Evolutionary conservation across 106 monocot genomes (phyloP).

Genomic region (Xerophyta viscosa): DNA sequence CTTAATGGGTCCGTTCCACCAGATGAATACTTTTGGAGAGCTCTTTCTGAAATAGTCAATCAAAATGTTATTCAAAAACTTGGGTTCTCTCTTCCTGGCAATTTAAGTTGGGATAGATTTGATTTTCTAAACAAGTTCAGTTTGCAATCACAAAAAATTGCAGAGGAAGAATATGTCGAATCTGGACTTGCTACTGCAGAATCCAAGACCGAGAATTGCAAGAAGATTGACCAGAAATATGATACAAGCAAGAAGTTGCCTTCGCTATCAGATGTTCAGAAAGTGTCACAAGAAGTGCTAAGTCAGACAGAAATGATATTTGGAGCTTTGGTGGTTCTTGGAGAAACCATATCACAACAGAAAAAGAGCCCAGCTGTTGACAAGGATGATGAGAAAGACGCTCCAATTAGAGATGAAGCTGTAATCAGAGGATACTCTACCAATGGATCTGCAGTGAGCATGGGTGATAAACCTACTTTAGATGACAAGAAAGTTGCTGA

Average conservation of each 20-base stretch:
- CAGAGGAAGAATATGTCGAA: slow-evolving; percentile 72
- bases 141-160: slow-evolving; percentile 44
- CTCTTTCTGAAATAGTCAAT: slow-evolving; percentile 35
- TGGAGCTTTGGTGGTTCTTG: slow-evolving; percentile 69
- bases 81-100: slow-evolving; percentile 69
- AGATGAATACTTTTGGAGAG: slow-evolving; percentile 66
- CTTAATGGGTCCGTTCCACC: slow-evolving; percentile 14
- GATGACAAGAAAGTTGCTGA: slow-evolving; percentile 42
- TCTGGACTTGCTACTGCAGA: slow-evolving; percentile 69
- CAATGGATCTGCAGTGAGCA: slow-evolving; percentile 9
- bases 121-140: slow-evolving; percentile 53
- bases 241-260: slow-evolving; percentile 7
- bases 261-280: slow-evolving; percentile 52
- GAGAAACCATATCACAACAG: slow-evolving; percentile 41
- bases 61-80: slow-evolving; percentile 45
- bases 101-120: slow-evolving; percentile 44
- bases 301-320: slow-evolving; percentile 78
- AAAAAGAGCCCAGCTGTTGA: slow-evolving; percentile 13
- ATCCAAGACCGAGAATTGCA: slow-evolving; percentile 15
- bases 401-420: slow-evolving; percentile 9
- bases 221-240: slow-evolving; percentile 3
- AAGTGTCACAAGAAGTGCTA: slow-evolving; percentile 55
- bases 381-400: slow-evolving; percentile 12
- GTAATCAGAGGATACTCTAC: slow-evolving; percentile 4
- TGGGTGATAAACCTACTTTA: slow-evolving; percentile 10